Base-by-base conservation (phyloP, 805 yeast genomes). In the Candida odintsovae region DNA sequence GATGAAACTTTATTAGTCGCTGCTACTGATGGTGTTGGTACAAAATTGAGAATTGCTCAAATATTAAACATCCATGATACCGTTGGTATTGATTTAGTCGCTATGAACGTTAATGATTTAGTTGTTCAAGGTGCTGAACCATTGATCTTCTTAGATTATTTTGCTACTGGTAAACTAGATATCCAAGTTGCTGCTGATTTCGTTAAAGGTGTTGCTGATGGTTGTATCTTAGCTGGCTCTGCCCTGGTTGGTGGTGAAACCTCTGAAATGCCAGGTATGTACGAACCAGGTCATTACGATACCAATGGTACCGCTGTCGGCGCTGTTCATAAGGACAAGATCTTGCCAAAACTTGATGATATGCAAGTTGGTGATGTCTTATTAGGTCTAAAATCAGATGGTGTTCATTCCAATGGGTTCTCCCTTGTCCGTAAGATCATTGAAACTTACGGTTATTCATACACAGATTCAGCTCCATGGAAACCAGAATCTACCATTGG, bases 41-140 rank as follows among this genome's bases (percentile, higher is more conserved):
- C 99, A 50, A 94, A 94, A 70, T 79, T 94, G 55, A 82, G 90
- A 75, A 82, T 95, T 63, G 99, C 98, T 1, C 98, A 94, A 71
- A 80, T 80, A 54, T 75, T 90, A 70, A 73, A 83, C 58, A 86
- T 86, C 48, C 98, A 95, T 64, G 82, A 89, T 64, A 92, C 99
- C n/a, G 99, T 94, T 39, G 99, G 99, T 64, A 89, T 94, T 57
- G 99, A 94, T 69, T 77, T 94, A 53, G 99, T 94, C 43, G 99
- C 98, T 50, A 94, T 94, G 99, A 95, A 90, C 64, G 99, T 94
- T 38, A 94, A 94, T 63, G 99, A 94, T 68, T 76, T 94, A 59
- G 89, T 94, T 46, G 99, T 94, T 19, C 99, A 95, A 73, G 99
- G 99, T 63, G 99, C 99, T 29, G 99, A 94, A 68, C 97, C 99